A percentile compares a stretch with the other conserved stretches of the same genome.
Evolutionary conservation across 192 early-diverging fungal genomes (phyloP).

Genomic region (Dissophora ornata): DNA sequence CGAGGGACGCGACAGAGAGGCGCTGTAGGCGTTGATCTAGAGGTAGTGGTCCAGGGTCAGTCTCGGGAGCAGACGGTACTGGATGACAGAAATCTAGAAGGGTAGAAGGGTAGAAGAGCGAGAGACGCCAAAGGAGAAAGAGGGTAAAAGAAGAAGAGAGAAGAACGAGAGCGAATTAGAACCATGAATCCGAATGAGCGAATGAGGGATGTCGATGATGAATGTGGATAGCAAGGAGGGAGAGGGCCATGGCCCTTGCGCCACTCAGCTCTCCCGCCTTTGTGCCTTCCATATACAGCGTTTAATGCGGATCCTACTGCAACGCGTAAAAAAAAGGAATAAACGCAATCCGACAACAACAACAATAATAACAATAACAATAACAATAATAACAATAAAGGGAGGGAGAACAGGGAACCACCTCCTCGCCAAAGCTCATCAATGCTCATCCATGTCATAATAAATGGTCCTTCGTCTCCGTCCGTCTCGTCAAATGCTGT

Average conservation of each 20-base stretch:
- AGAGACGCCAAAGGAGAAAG: not conserved
- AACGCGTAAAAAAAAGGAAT: no score
- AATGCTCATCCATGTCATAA: no score
- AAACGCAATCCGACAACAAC: no score
- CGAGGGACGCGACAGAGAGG: not conserved
- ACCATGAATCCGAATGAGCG: not conserved
- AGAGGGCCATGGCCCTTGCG: not conserved
- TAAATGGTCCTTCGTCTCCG: no score
- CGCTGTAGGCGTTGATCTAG: not conserved
- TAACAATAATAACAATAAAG: no score
- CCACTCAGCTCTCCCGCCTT: no score
- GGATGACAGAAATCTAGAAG: not conserved
- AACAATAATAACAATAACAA: no score
- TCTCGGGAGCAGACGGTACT: not conserved
- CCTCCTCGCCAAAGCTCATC: no score
- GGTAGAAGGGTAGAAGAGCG: conserved; percentile 2
- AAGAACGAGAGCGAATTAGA: not conserved
- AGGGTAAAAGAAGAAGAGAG: not conserved
- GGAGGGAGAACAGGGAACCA: no score
- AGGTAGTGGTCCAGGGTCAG: not conserved
- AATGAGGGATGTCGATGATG: not conserved
- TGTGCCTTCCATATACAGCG: no score
- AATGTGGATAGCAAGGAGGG: not conserved
- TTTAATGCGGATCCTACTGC: no score
- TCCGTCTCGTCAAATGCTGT: no score